Conservation (phyloP, 495 filamentous ascomycete species). For the Aspergillus baeticus region DNA sequence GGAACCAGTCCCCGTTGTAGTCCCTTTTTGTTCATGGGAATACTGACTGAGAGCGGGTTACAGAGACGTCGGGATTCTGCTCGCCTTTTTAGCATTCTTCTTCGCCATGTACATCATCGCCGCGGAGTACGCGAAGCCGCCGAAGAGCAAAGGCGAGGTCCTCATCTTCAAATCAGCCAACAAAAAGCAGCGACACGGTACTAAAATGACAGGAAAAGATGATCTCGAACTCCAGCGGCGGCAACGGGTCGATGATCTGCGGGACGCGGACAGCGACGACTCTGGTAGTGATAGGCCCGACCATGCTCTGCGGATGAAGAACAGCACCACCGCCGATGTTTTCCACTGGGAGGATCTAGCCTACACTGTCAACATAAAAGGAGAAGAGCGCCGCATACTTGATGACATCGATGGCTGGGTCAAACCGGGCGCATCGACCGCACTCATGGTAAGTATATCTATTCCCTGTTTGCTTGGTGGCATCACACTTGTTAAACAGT, state of each 20-base stretch:
- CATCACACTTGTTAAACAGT: too few relatives aligned
- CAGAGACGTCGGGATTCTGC: not conserved
- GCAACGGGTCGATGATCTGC: too few relatives aligned
- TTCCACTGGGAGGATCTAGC: slow-evolving; percentile 70
- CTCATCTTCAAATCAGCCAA: slow-evolving; percentile 33
- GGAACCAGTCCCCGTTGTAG: too few relatives aligned
- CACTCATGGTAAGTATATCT: slow-evolving; percentile 47
- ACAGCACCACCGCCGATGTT: slow-evolving; percentile 28
- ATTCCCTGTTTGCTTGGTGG: not conserved
- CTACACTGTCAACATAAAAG: slow-evolving; percentile 60
- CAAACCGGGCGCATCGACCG: slow-evolving; percentile 64
- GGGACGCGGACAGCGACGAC: too few relatives aligned
- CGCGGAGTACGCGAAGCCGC: slow-evolving; percentile 32
- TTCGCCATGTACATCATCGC: slow-evolving; percentile 34
- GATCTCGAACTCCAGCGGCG: too few relatives aligned
- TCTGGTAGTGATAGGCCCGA: too few relatives aligned
- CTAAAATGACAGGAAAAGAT: too few relatives aligned
- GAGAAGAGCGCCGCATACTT: slow-evolving; percentile 50
- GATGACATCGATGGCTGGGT: slow-evolving; percentile 63
- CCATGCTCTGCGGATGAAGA: too few relatives aligned
- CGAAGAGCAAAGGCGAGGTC: slow-evolving; percentile 39
- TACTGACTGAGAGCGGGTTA: too few relatives aligned
- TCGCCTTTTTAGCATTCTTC: slow-evolving; percentile 53
- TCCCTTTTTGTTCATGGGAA: too few relatives aligned
- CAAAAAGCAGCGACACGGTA: not conserved